These are phyloP conservation scores for Pseudovirgaria hyperparasitica DNA, from an alignment of 2,329 filamentous ascomycete species.

Conservation along the genomic window DNA sequence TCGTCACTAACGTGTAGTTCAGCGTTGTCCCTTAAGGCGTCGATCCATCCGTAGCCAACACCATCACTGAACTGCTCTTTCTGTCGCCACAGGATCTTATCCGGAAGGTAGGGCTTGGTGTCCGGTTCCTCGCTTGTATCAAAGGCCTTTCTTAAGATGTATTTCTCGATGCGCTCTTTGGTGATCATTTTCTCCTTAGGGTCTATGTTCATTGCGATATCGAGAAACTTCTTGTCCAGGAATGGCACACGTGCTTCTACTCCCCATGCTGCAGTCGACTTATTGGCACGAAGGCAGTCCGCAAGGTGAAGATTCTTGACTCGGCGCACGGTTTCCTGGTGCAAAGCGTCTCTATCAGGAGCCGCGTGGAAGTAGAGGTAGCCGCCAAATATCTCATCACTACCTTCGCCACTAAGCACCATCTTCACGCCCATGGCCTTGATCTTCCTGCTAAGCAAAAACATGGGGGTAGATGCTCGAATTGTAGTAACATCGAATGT, in stretches of 20 bases:
- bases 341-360: slow-evolving; percentile 82
- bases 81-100: slow-evolving; percentile 93
- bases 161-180: slow-evolving; percentile 83
- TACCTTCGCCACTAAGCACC: slow-evolving; percentile 93
- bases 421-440: slow-evolving; percentile 99
- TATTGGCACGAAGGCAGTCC: slow-evolving; percentile 98
- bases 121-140: slow-evolving; percentile 81
- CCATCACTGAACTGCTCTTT: slow-evolving; percentile 99
- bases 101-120: slow-evolving; percentile 76
- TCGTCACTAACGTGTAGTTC: slow-evolving; percentile 85
- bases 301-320: slow-evolving; percentile 93
- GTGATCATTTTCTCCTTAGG: slow-evolving; percentile 94
- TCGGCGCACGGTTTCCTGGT: slow-evolving; percentile 84
- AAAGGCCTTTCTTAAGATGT: slow-evolving; percentile 95
- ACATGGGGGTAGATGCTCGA: slow-evolving; percentile 97
- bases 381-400: slow-evolving; percentile 95
- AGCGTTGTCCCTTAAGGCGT: slow-evolving; percentile 88
- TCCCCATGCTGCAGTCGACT: slow-evolving; percentile 96
- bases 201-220: slow-evolving; percentile 86
- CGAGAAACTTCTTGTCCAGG: slow-evolving; percentile 93
- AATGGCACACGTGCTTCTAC: slow-evolving; percentile 96
- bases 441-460: slow-evolving; percentile 93
- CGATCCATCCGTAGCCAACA: slow-evolving; percentile 98
- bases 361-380: slow-evolving; percentile 98
- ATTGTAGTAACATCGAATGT: slow-evolving; percentile 98